Evolutionary conservation across 129 eudicot species (phyloP), one percentile per base, ranked within the genome.

Genomic region (Centaurea solstitialis): DNA sequence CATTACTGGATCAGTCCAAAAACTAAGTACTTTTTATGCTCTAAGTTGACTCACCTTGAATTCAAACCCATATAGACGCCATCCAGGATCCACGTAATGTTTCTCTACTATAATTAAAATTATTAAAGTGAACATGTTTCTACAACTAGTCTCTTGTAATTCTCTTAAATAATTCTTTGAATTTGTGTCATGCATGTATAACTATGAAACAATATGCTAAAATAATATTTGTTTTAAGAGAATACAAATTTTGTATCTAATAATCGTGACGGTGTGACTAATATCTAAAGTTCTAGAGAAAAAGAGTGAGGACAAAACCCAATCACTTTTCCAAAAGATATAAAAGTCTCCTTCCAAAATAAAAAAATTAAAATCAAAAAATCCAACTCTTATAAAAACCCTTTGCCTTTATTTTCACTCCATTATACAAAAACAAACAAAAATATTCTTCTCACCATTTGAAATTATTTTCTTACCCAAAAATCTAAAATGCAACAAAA

Each of bases 401-500:
- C 62, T 4, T 5, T 2, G 4, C 1, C 20, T 78, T 74, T 38
- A 45, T 84, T 67, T 64, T 24, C 38, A 40, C 45, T 24, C 10
- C 11, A 57, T 35, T 20, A 74, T 20, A 74, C 74, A 8, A 41
- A 74, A 65, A 65, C 70, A 81, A 47, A 65, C 70, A 78, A 30
- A 75, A 50, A 73, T 17, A 83, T 59, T 79, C 41, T 38, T 8
- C 11, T 4, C 6, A 67, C 57, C 70, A 71, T 37, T 24, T 35
- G 7, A 12, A 24, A 57, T 39, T 62, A n/a, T n/a, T 17, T 26
- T 37, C 40, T 66, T 67, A 12, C 80, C 12, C 23, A 75, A 2
- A 68, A 84, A 12, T 76, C 12, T 35, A 75, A 2, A 68, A 84
- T 72, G 83, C 80, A 84, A 35, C 73, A 66, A 23, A 77, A 79